A percentile compares a stretch with the other conserved stretches of the same genome.
phyloP scores from a whole-genome alignment of 306 rosid genomes.

The Rosa chinensis region DNA sequence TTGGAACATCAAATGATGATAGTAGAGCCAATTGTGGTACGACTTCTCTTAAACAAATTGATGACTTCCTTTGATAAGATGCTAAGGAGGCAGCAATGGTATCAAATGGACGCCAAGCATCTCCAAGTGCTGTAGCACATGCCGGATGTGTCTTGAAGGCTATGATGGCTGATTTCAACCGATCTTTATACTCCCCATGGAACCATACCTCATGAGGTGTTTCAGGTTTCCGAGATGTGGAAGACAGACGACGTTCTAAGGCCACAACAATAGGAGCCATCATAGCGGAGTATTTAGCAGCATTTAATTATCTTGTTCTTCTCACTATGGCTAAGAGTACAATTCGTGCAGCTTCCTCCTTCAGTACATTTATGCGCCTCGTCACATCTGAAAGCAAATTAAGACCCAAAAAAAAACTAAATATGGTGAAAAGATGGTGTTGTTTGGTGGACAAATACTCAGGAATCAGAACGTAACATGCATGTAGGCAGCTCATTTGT shows the following conservation, averaged over 20 bases:
- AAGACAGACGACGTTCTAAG: constrained; percentile 90
- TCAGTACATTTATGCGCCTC: constrained; percentile 86
- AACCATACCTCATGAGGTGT: constrained; percentile 97
- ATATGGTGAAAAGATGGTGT: neutral
- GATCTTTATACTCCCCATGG: constrained; percentile 79
- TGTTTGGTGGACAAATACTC: neutral
- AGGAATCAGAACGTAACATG: neutral
- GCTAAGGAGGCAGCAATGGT: constrained; percentile 85
- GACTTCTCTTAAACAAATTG: constrained; percentile 76
- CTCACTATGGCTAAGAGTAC: constrained; percentile 88
- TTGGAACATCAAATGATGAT: constrained; percentile 90
- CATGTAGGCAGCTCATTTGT: constrained; percentile 4
- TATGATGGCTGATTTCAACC: constrained; percentile 65
- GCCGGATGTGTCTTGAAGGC: constrained; percentile 78
- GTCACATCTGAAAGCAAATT: constrained; percentile 75
- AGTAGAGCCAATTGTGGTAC: constrained; percentile 76
- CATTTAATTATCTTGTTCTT: constrained; percentile 87
- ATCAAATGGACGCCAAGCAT: constrained; percentile 91
- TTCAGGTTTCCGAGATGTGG: constrained; percentile 92
- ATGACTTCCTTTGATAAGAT: constrained; percentile 89
- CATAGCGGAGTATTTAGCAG: constrained; percentile 91
- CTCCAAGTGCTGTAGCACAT: constrained; percentile 74
- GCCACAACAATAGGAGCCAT: constrained; percentile 99
- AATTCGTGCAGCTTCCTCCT: constrained; percentile 81
- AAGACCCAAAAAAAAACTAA: constrained; percentile 6